Evolutionary conservation across 495 filamentous ascomycete species (phyloP), one percentile per base, ranked within the genome.

Genomic region (Penicillium atrosanguineum): DNA sequence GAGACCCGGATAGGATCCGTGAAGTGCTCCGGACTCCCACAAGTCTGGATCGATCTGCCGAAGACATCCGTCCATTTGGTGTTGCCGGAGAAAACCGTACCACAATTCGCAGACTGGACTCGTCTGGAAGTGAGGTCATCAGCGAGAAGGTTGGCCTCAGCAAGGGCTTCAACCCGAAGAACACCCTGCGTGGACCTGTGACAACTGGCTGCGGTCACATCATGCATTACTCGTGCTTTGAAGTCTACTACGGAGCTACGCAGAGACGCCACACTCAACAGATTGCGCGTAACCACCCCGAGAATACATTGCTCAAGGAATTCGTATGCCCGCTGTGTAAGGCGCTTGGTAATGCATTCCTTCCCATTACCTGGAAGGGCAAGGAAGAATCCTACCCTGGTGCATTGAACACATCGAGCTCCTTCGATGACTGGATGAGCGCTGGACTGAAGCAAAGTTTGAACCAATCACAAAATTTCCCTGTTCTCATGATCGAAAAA

Each of bases 251-350:
- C 62, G 79, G 85, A 16, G 87, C 93, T 0, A 94, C 90, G 0
- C 76, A 83, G 44, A 82, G 90, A 46, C 83, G 94, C 42, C 95
- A 99, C 57, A 82, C 76, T 34, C 89, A 91, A 57, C 94, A 97
- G 61, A 94, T 97, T 66, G 91, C 95, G 15, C 82, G 94, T 5
- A 87, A 94, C 53, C 92, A 96, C 60, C 94, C 94, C 0, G 95
- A 97, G 65, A 78, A 83, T 44, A 73, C 88, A 1, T 70, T 79
- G 14, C 71, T 80, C 20, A 86, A 94, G 40, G 94, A 99, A 55
- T 99, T 97, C 60, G 87, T 96, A 23, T 99, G 94, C 59, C 94
- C 94, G n/a, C 79, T 99, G 12, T 99, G 94, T 75, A 99, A 97
- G 70, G 95, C 95, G 1, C 79, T 97, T 7, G 94, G 95, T 3